Percentiles rank a stretch among this genome's conserved stretches.
phyloP scores from a whole-genome alignment of 139 green algal genomes.

The Chlorella sp. region DNA sequence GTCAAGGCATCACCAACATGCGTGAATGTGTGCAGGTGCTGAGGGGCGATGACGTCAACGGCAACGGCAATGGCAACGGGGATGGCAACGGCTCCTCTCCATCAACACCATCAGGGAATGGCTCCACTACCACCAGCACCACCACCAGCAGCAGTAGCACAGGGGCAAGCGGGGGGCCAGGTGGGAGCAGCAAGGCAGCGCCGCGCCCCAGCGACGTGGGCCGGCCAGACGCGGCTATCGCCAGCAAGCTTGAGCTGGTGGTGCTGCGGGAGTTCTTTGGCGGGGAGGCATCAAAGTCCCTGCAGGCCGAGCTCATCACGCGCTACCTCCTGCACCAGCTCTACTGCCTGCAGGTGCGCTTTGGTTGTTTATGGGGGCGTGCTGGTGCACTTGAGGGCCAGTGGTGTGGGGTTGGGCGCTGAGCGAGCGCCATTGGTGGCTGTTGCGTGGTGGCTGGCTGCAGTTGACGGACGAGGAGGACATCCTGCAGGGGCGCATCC shows the following conservation, averaged over 20 bases:
- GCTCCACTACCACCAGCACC: too few relatives aligned
- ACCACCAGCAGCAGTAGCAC: too few relatives aligned
- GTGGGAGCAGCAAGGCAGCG: not conserved
- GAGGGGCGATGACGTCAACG: too few relatives aligned
- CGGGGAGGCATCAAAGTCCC: constrained; percentile 10
- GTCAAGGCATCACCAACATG: too few relatives aligned
- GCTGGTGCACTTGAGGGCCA: not conserved
- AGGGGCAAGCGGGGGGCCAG: too few relatives aligned
- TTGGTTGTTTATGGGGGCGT: not conserved
- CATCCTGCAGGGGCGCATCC: constrained; percentile 28
- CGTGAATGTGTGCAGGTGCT: too few relatives aligned
- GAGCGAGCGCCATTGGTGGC: not conserved
- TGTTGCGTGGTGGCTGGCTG: not conserved
- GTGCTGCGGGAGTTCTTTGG: constrained; percentile 34
- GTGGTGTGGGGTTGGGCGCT: not conserved
- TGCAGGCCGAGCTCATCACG: constrained; percentile 28
- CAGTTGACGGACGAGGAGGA: constrained; percentile 23
- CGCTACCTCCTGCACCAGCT: constrained; percentile 39
- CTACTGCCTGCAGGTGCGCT: constrained; percentile 23
- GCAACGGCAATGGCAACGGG: not conserved
- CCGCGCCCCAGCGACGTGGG: too few relatives aligned
- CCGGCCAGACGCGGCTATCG: too few relatives aligned
- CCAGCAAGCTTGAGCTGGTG: constrained; percentile 15
- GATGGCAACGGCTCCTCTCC: too few relatives aligned
- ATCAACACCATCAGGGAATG: too few relatives aligned